Conservation (phyloP, 768 basidiomycete species). For the Pleurotus eryngii region DNA sequence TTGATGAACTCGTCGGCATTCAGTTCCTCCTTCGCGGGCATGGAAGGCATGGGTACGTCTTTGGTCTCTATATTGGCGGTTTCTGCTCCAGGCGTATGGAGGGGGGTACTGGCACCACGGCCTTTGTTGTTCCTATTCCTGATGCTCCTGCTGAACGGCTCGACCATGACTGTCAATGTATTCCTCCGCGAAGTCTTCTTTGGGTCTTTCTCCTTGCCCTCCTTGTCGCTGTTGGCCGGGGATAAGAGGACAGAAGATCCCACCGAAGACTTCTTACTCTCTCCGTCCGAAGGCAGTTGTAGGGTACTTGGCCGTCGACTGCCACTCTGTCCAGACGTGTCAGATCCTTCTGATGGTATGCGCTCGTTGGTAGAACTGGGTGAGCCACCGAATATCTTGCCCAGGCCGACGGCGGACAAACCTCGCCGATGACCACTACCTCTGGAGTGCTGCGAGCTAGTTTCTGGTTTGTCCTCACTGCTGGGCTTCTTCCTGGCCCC, state of each 20-base stretch:
- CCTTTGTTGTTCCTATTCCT: constrained; percentile 37
- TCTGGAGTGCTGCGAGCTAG: constrained; percentile 20
- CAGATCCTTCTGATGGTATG: constrained; percentile 39
- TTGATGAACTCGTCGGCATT: constrained; percentile 14
- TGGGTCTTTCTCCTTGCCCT: constrained; percentile 26
- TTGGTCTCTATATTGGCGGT: constrained; percentile 16
- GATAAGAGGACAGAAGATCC: constrained; percentile 22
- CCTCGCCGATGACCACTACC: constrained; percentile 60
- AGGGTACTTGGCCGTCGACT: constrained; percentile 8
- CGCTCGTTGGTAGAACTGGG: constrained; percentile 33
- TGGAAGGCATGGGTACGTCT: constrained; percentile 9
- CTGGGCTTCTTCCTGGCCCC: constrained; percentile 7
- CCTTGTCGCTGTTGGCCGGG: constrained; percentile 15
- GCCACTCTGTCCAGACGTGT: constrained; percentile 15
- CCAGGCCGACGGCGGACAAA: constrained; percentile 64
- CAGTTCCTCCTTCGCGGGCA: constrained; percentile 8
- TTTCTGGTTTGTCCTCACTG: constrained; percentile 24
- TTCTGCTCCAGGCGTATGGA: constrained; percentile 19
- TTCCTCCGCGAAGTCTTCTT: constrained; percentile 69
- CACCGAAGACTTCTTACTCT: constrained; percentile 13
- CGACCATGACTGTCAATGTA: constrained; percentile 86
- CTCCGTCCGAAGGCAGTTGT: constrained; percentile 8
- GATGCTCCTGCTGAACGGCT: constrained; percentile 61
- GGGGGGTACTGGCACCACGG: constrained; percentile 28
- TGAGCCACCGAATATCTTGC: constrained; percentile 63